These are phyloP conservation scores for Phytophthora tentaculata DNA, from an alignment of 352 stramenopile species.

Conservation along the genomic window DNA sequence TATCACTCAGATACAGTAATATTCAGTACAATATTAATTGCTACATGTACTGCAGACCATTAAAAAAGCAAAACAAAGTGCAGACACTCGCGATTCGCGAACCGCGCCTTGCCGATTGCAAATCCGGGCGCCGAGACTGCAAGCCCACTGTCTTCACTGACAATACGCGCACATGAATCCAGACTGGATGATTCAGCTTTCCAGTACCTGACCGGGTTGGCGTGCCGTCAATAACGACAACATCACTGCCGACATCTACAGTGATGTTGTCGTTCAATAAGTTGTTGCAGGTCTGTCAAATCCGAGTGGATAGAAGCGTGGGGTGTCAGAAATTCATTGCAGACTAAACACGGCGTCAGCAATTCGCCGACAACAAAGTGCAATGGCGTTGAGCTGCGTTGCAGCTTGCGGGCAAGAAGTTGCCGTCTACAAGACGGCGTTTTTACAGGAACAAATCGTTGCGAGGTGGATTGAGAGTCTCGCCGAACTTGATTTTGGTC, in stretches of 20 bases:
- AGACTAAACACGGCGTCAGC: background rate
- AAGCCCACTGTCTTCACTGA: conserved; percentile 26
- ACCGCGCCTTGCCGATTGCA: conserved; percentile 21
- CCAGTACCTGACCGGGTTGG: background rate
- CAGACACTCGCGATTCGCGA: too few species aligned
- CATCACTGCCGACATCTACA: background rate
- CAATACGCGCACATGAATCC: background rate
- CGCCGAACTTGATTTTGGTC: background rate
- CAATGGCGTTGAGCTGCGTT: too few species aligned
- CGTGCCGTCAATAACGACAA: conserved; percentile 6
- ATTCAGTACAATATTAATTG: background rate
- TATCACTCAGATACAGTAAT: too few species aligned
- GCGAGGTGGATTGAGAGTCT: background rate
- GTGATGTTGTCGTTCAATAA: too few species aligned
- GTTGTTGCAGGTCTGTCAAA: background rate
- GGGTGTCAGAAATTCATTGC: conserved; percentile 2
- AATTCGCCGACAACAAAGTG: background rate
- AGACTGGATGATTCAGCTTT: background rate
- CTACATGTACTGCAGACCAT: too few species aligned
- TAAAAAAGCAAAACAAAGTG: background rate
- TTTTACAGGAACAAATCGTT: conserved; percentile 21
- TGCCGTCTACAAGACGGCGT: background rate
- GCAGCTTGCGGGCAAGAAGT: background rate
- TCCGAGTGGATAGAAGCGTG: conserved; percentile 9
- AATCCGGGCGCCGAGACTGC: conserved; percentile 6